A percentile compares a stretch with the other conserved stretches of the same genome.
phyloP scores from a whole-genome alignment of 108 stramenopile species.

The Pseudonitzschia multiseries region DNA sequence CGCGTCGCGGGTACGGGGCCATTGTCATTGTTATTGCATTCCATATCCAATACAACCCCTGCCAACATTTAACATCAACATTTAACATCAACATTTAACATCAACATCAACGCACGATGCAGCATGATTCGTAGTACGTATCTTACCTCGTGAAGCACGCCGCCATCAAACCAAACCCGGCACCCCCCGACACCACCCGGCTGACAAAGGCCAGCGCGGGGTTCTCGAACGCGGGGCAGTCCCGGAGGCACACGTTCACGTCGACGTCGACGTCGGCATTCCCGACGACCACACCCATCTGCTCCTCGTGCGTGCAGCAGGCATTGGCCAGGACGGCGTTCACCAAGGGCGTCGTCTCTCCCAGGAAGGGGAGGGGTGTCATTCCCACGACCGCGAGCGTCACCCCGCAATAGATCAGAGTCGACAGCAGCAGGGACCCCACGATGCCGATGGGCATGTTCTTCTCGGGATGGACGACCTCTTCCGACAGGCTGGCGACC shows the following conservation, averaged over 20 bases:
- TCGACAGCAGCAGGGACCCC: constrained; percentile 69
- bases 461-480: constrained; percentile 82
- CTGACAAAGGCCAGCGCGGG: constrained; percentile 19
- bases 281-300: constrained; percentile 15
- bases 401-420: constrained; percentile 72
- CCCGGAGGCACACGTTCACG: constrained; percentile 24
- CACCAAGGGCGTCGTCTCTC: constrained; percentile 48
- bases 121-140: too few relatives aligned
- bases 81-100: too few relatives aligned
- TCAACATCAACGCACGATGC: too few relatives aligned
- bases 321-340: constrained; percentile 56
- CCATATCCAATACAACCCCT: too few relatives aligned
- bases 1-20: too few relatives aligned
- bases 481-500: constrained; percentile 83
- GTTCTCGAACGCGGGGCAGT: constrained; percentile 21
- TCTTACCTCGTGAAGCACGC: constrained; percentile 41
- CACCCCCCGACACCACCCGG: constrained; percentile 46
- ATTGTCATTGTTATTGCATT: too few relatives aligned
- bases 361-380: constrained; percentile 59
- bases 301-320: constrained; percentile 43
- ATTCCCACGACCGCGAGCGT: constrained; percentile 85
- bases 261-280: not conserved
- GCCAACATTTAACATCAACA: too few relatives aligned
- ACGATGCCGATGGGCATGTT: constrained; percentile 87
- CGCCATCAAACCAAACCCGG: constrained; percentile 52